Base-by-base conservation (phyloP, 768 basidiomycete species). In the Cystoderma amianthinum region DNA sequence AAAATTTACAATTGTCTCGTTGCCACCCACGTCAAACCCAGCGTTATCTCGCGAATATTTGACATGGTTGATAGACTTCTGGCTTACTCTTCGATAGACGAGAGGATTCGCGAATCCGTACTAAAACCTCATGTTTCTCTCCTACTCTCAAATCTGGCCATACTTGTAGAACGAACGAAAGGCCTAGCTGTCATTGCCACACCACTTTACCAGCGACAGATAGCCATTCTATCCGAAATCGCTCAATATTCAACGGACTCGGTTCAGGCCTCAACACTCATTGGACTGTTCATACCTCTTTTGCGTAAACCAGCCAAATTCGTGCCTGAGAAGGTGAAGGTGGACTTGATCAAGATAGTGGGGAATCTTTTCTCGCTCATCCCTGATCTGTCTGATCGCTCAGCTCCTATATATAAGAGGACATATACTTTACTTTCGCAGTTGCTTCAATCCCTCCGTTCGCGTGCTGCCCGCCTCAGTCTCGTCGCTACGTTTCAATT, bases 241-340 rank as follows among this genome's bases (percentile, higher is more conserved):
- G 83, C 92, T 0, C 80, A 77, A 22, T 82, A 85, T 54, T 76
- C 87, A 34, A 65, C 71, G 1, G 80, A 90, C 52, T 67, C 77
- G 2, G 57, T 61, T 0, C 88, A 97, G 53, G 91, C 92, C 1
- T 68, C 76, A 12, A 75, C 74, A 3, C 71, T 98, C 4, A 70
- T 92, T 16, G 54, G 64, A 0, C 69, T 97, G 2, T 82, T 97
- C 53, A 63, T 76, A 0, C 93, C 93, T 1, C 69, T 96, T 19
- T 68, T 98, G 11, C 82, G 84, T 36, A 84, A 81, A 49, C 82
- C 91, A 2, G 59, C 72, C 17, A 88, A 81, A 55, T 57, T 81
- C 3, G 76, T 96, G 0, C 74, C 86, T 0, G 96, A 99, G 63
- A 88, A 83, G 58, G 71, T 84, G 58, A 97, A 98, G 66, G 67